A percentile compares a stretch with the other conserved stretches of the same genome.
Evolutionary conservation across 306 rosid genomes (phyloP).

Genomic region (Cicer arietinum): DNA sequence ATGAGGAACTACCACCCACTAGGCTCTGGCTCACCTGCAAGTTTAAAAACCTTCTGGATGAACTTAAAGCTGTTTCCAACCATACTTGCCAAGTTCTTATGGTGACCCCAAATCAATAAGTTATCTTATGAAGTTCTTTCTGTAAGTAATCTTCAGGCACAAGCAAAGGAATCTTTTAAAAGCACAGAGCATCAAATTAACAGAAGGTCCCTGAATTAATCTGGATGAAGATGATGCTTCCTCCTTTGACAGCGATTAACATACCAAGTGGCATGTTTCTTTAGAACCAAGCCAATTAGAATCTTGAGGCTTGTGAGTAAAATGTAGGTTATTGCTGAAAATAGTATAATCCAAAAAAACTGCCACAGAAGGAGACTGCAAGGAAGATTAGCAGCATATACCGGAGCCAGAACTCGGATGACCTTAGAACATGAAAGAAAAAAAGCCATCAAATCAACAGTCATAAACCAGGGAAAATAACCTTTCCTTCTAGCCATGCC

Average conservation of each 20-base stretch:
- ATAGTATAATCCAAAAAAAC: constrained; percentile 61
- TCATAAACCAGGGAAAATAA: neutral
- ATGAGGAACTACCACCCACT: constrained; percentile 35
- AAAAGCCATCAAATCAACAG: constrained; percentile 29
- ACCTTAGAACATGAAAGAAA: constrained; percentile 52
- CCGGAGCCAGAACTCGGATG: constrained; percentile 86
- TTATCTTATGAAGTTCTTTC: constrained; percentile 14
- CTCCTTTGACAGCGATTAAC: constrained; percentile 75
- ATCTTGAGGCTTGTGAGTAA: constrained; percentile 92
- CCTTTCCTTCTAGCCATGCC: neutral
- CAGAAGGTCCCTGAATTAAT: constrained; percentile 42
- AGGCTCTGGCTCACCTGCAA: constrained; percentile 22
- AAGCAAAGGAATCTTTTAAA: neutral
- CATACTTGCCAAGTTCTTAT: neutral
- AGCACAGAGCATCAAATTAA: constrained; percentile 13
- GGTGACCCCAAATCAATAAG: constrained; percentile 21
- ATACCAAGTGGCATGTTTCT: constrained; percentile 84
- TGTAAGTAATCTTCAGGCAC: constrained; percentile 6
- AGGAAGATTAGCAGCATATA: constrained; percentile 81
- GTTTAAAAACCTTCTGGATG: constrained; percentile 17
- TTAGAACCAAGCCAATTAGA: constrained; percentile 70
- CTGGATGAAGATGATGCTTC: constrained; percentile 74
- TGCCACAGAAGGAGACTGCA: constrained; percentile 68
- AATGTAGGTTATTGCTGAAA: constrained; percentile 63
- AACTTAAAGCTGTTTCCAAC: constrained; percentile 30